Evolutionary conservation across 179 eudicot species (phyloP).

Genomic region (Carnegiea gigantea): DNA sequence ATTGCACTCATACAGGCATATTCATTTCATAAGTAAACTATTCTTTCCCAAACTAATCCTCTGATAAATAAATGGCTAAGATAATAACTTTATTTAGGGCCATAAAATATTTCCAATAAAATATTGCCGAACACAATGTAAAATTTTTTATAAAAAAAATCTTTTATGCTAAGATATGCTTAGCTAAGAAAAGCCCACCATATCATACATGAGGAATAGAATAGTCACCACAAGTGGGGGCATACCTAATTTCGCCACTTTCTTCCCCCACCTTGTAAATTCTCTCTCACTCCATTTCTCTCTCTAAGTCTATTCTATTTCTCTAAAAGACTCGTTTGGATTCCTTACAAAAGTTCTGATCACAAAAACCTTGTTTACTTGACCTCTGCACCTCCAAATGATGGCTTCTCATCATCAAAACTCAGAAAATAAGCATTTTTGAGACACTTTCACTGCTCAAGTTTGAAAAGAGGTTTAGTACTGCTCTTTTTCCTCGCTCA

Average conservation of each 20-base stretch:
- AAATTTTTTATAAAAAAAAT: neutral
- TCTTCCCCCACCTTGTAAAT: neutral
- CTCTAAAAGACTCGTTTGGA: constrained; percentile 5
- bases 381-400: constrained; percentile 5
- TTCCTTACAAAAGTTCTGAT: constrained; percentile 12
- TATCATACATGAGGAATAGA: neutral
- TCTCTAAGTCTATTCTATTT: neutral
- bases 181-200: neutral
- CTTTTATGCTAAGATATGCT: constrained; percentile 2
- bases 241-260: constrained; percentile 9
- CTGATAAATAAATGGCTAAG: neutral
- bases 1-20: neutral
- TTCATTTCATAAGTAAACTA: neutral
- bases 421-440: neutral
- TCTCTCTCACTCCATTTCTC: neutral
- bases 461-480: neutral
- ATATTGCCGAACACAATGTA: constrained; percentile 1
- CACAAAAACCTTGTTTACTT: neutral
- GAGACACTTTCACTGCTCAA: neutral
- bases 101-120: neutral
- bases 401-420: neutral
- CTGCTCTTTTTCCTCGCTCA: constrained; percentile 17
- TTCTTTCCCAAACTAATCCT: neutral
- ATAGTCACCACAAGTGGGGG: constrained; percentile 11
- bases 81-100: neutral